Evolutionary conservation across 495 filamentous ascomycete species (phyloP), one percentile per base, ranked within the genome.

Genomic region (Aspergillus ellipticus): DNA sequence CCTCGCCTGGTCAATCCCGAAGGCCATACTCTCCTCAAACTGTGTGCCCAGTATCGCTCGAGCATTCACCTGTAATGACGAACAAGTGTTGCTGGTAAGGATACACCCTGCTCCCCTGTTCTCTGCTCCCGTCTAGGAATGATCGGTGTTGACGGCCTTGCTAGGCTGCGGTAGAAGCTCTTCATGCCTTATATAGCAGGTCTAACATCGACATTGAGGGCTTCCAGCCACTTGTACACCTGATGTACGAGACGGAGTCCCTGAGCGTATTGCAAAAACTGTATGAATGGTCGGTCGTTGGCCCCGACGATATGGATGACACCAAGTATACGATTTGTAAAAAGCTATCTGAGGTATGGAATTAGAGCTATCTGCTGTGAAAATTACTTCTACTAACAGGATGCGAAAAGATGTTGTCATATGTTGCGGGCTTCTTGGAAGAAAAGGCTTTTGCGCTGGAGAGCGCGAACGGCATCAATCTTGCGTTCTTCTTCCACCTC

Each of bases 251-350:
- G 56, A 67, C 76, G 17, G 82, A 88, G 31, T 85, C 84, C 55
- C 79, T 96, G 35, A 76, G 77, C 22, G 78, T 95, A n/a, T 82
- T 92, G 51, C 81, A 81, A 58, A 82, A 83, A 55, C 78, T 96
- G 22, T 93, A 88, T 63, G 81, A 91, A 60, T 96, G 89, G 89
- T 89, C 90, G 1, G 70, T 84, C 6, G 86, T 93, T 54, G 87
- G 93, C 50, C 79, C 88, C 7, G 76, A 86, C 42, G 85, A 94
- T 63, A 82, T 92, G 26, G 89, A 96, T 63, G 91, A 97, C 53
- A 87, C 90, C 56, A 93, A 90, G 66, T 97, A 98, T 66, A 81
- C 89, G 31, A 84, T 97, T 59, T 84, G 87, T 19, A 97, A 97
- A 74, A 96, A 92, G 73, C 83, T 97, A 35, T 91, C 93, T 4